Evolutionary conservation across 2,329 filamentous ascomycete genomes (phyloP).

Genomic region (Claviceps purpurea): DNA sequence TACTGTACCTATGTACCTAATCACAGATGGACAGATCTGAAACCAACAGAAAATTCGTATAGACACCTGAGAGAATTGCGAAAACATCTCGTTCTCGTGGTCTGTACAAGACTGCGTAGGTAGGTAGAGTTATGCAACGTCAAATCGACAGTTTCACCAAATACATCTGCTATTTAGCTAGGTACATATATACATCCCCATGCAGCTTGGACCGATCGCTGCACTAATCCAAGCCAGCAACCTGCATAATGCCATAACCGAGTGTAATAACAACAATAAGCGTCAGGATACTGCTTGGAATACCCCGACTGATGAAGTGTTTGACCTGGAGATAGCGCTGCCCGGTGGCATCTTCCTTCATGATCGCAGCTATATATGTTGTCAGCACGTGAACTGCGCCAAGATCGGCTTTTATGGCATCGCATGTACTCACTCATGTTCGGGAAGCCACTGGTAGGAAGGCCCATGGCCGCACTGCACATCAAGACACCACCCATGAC

Average conservation of each 20-base stretch:
- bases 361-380: constrained; percentile 63
- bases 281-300: constrained; percentile 73
- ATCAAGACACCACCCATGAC: constrained; percentile 94
- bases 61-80: too few relatives aligned
- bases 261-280: constrained; percentile 74
- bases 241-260: constrained; percentile 80
- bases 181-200: neutral
- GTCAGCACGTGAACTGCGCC: constrained; percentile 10
- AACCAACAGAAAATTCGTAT: too few relatives aligned
- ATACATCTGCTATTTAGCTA: neutral
- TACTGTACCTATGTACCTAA: neutral
- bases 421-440: constrained; percentile 80
- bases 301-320: constrained; percentile 88
- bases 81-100: too few relatives aligned
- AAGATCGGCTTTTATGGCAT: neutral
- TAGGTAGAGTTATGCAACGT: neutral
- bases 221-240: constrained; percentile 45
- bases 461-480: constrained; percentile 90
- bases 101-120: too few relatives aligned
- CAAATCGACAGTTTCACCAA: neutral
- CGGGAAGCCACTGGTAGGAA: constrained; percentile 92
- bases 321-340: constrained; percentile 83
- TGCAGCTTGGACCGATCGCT: too few relatives aligned
- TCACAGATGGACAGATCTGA: too few relatives aligned
- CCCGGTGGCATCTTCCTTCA: constrained; percentile 95